Evolutionary conservation across 345 rosid species (phyloP), one percentile per base, ranked within the genome.

Genomic region (Chamaenerion angustifolium): DNA sequence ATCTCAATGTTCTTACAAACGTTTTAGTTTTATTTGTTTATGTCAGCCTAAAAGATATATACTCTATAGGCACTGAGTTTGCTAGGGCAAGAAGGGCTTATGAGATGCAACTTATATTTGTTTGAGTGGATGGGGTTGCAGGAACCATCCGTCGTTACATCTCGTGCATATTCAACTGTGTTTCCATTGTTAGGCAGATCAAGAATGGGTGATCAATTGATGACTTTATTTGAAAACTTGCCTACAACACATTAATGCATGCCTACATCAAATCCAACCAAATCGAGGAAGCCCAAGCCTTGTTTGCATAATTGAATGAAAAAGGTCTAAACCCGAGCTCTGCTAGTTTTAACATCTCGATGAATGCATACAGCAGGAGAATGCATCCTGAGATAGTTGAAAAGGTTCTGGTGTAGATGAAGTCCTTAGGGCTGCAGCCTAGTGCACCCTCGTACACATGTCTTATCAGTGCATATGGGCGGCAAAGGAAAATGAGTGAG

Each of bases 41-140:
- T 31, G 37, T 31, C 8, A 3, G 37, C 37, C 37, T 31, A 7
- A 31, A 31, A 31, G 37, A 31, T 31, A 18, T 0, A 1, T 23
- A 12, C 37, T 35, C n/a, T 79, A 63, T 64, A 76, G 46, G 67
- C 77, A 21, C 61, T 90, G 68, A 57, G 56, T n/a, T 37, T 76
- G 63, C 65, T 90, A 86, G 83, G 74, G 0, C 68, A 70, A 18
- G 69, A 74, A 50, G 83, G 88, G 43, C 59, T 79, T 58, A n/a
- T 74, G 18, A 68, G 42, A 51, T 40, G 71, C 23, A 78, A 83
- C 56, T 60, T 89, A 56, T 74, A 89, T 61, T 77, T 89, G 54
- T 79, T 68, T 14, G 95, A 89, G 59, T 89, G 97, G 95, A 85
- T 89, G 97, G 53, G 69, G 52, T 58, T 76, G 58, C 97, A 81